Evolutionary conservation across 139 green algal species (phyloP).

Genomic region (Chlorella ohadii): DNA sequence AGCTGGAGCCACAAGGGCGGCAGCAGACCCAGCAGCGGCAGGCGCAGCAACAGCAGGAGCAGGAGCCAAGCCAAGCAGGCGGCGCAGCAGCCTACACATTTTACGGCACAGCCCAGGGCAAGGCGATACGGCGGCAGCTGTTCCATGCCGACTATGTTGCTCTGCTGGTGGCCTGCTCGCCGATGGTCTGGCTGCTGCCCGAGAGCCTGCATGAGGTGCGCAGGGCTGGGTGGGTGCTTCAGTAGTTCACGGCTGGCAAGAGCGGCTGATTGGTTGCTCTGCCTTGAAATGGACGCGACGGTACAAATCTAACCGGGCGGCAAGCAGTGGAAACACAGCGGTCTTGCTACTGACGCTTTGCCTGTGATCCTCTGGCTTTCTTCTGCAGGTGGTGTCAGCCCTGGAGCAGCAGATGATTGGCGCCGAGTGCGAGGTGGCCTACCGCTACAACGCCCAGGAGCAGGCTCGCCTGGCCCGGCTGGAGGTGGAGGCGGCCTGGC

Average conservation of each 20-base stretch:
- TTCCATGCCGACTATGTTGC: conserved; percentile 28
- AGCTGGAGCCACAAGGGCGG: too few relatives aligned
- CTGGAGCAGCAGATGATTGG: conserved; percentile 23
- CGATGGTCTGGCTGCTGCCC: conserved; percentile 10
- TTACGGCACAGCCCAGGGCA: not conserved
- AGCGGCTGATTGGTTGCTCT: too few relatives aligned
- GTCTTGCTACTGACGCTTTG: too few relatives aligned
- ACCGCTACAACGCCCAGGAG: conserved; percentile 14
- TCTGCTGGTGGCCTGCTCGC: conserved; percentile 9
- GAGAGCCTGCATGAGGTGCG: conserved; percentile 20
- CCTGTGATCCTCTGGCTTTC: not conserved
- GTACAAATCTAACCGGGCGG: too few relatives aligned
- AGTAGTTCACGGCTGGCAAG: too few relatives aligned
- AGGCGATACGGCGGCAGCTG: not conserved
- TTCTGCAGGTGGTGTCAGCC: conserved; percentile 2
- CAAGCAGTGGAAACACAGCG: too few relatives aligned
- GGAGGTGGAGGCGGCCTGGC: conserved; percentile 19
- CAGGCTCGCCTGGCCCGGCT: conserved; percentile 15
- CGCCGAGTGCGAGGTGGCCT: conserved; percentile 35
- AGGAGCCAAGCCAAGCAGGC: not conserved
- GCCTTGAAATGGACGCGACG: too few relatives aligned
- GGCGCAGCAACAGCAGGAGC: not conserved
- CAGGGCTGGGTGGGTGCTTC: not conserved
- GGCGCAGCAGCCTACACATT: not conserved
- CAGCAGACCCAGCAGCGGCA: too few relatives aligned